phyloP scores from a whole-genome alignment of 2,329 filamentous ascomycete genomes.

The Parastagonospora avenae region DNA sequence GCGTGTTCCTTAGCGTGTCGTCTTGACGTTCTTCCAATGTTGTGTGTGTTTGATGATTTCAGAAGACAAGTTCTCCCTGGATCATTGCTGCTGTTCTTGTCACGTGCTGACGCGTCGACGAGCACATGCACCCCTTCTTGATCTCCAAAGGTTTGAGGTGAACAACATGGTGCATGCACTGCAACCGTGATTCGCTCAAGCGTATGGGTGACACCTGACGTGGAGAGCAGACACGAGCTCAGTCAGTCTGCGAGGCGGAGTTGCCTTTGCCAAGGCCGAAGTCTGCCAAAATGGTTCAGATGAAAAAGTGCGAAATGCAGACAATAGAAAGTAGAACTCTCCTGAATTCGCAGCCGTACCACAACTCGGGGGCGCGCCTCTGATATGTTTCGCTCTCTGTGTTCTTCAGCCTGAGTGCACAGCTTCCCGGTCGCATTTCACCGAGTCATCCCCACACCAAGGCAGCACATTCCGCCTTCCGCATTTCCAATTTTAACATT shows the following conservation, averaged over 20 bases:
- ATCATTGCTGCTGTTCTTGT: background rate
- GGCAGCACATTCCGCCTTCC: constrained; percentile 26
- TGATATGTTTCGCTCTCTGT: constrained; percentile 13
- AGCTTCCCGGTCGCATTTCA: background rate
- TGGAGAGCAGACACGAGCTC: too few relatives aligned
- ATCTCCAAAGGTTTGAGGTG: too few relatives aligned
- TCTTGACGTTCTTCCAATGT: background rate
- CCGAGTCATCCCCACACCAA: constrained; percentile 17
- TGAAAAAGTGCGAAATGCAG: too few relatives aligned
- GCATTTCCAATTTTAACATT: constrained; percentile 14
- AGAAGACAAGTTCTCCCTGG: background rate
- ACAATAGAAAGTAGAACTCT: background rate
- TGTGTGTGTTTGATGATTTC: background rate
- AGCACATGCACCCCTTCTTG: too few relatives aligned
- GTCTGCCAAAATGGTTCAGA: too few relatives aligned
- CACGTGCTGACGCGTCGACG: background rate
- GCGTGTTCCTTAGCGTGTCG: too few relatives aligned
- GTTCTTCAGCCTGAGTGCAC: constrained; percentile 8
- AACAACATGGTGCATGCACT: too few relatives aligned
- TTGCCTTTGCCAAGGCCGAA: too few relatives aligned
- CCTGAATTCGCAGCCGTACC: background rate
- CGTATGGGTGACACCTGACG: too few relatives aligned
- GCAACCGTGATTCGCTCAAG: too few relatives aligned
- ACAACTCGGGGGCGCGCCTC: background rate
- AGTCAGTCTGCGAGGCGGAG: too few relatives aligned